Percentiles rank a stretch among this genome's conserved stretches.
Evolutionary conservation across 768 basidiomycete species (phyloP).

Genomic region (Psilocybe azurescens): DNA sequence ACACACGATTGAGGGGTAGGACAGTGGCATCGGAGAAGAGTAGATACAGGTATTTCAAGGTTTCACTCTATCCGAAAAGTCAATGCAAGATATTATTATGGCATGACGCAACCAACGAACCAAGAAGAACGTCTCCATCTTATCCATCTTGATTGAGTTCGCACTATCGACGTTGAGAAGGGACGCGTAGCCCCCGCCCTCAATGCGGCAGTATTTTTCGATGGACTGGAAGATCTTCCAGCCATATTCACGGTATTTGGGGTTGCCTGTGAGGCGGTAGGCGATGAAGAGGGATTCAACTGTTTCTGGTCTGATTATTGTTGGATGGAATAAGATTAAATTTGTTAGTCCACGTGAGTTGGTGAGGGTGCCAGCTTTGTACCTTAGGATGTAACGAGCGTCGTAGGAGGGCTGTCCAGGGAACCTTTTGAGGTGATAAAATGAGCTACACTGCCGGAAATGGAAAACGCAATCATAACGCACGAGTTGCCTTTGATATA

Average conservation of each 20-base stretch:
- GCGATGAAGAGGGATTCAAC: constrained; percentile 93
- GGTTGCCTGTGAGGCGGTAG: constrained; percentile 85
- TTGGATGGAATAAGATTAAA: background rate
- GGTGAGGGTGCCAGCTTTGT: background rate
- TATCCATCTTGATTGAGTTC: constrained; percentile 72
- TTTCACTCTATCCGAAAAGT: constrained; percentile 68
- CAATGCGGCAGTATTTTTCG: constrained; percentile 78
- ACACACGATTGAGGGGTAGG: constrained; percentile 78
- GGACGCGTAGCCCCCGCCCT: constrained; percentile 84
- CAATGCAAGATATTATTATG: background rate
- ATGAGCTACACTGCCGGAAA: background rate
- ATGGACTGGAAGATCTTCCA: constrained; percentile 95
- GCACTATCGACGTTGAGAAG: constrained; percentile 86
- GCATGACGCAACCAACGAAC: constrained; percentile 43
- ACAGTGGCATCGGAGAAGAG: constrained; percentile 81
- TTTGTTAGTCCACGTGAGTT: too few species aligned
- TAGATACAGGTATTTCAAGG: constrained; percentile 90
- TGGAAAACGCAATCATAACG: constrained; percentile 18
- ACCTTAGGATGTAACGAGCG: constrained; percentile 91
- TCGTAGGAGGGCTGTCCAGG: constrained; percentile 63
- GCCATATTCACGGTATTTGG: constrained; percentile 79
- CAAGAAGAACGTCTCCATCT: constrained; percentile 97
- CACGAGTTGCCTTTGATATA: constrained; percentile 84
- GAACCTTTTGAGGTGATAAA: constrained; percentile 20
- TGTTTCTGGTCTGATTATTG: constrained; percentile 76